Base-by-base conservation (phyloP, 495 filamentous ascomycete genomes). In the Xylaria nigripes region DNA sequence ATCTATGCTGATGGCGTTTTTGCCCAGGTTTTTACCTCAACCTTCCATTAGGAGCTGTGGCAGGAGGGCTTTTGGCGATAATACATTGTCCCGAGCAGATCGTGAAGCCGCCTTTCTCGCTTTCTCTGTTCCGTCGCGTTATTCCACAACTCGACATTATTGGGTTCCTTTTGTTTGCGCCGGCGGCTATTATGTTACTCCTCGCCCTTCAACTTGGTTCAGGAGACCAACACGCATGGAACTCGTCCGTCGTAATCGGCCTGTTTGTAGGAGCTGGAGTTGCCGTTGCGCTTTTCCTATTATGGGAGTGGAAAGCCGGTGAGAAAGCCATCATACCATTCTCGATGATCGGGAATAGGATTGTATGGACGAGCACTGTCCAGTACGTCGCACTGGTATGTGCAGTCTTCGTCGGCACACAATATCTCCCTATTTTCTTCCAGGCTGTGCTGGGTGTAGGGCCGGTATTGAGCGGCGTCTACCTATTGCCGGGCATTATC, bases 371-470 rank as follows among this genome's bases (percentile, higher is more conserved):
- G 15, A 67, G 70, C 56, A 22, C 45, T 10, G 16, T 69, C 27
- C 57, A 61, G 19, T 61, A 56, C 18, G 56, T 66, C 12, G 32
- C 54, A 29, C 46, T 68, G 15, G 61, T 62, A 48, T 56, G 55
- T 15, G 59, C 60, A 9, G 60, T 64, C 9, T 64, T 70, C 34
- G 54, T 64, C 50, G 54, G 57, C 18, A 55, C 62, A 2, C 66
- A 65, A 56, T 81, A 78, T 49, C 64, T 86, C 5, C 82, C 83
- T 1, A 78, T 87, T 45, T 88, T 81, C 75, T 86, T 89, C 67
- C 86, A 90, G 62, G 74, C 76, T 10, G 77, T 82, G 55, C 74
- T 78, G 56, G 73, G 70, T 1, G 71, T 70, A 2, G 70, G 70
- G 0, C 74, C 80, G 6, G 66, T 71, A 13, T 68, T 75, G 56